Percentiles rank a stretch among this genome's conserved stretches.
These are phyloP conservation scores for Scutellaria minor DNA, from an alignment of 257 asterid species.

Conservation along the genomic window DNA sequence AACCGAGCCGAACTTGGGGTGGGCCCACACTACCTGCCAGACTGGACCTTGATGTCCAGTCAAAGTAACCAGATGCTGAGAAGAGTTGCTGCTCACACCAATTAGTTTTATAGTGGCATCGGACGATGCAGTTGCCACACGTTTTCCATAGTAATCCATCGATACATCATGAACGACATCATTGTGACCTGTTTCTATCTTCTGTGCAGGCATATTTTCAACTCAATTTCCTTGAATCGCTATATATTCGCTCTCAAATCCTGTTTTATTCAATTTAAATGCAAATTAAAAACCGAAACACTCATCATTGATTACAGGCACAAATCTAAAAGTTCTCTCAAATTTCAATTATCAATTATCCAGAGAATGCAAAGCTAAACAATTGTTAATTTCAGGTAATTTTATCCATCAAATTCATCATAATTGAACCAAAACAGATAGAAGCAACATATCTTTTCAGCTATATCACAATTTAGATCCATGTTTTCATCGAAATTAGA, in stretches of 20 bases:
- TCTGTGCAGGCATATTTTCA: conserved; percentile 75
- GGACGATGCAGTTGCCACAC: conserved; percentile 84
- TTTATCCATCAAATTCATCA: not conserved
- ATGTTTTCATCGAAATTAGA: not conserved
- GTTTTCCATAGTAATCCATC: conserved; percentile 91
- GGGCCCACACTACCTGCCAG: conserved; percentile 93
- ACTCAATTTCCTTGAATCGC: conserved; percentile 27
- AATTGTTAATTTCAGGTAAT: not conserved
- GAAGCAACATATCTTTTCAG: conserved; percentile 3
- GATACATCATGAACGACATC: conserved; percentile 77
- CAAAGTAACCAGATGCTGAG: conserved; percentile 78
- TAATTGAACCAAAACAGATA: conserved; percentile 7
- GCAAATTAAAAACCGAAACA: conserved; percentile 2
- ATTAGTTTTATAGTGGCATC: conserved; percentile 71
- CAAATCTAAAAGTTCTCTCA: not conserved
- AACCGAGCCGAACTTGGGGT: conserved; percentile 78
- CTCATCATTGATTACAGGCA: not conserved
- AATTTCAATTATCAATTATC: not conserved
- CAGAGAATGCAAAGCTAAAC: not conserved
- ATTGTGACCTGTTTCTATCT: conserved; percentile 86
- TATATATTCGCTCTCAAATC: conserved; percentile 12
- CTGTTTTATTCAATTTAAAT: conserved; percentile 29
- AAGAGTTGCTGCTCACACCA: conserved; percentile 64
- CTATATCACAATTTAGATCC: conserved; percentile 15
- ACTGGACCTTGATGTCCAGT: conserved; percentile 92